phyloP scores from a whole-genome alignment of 768 basidiomycete genomes.

The Lactarius sanguifluus region DNA sequence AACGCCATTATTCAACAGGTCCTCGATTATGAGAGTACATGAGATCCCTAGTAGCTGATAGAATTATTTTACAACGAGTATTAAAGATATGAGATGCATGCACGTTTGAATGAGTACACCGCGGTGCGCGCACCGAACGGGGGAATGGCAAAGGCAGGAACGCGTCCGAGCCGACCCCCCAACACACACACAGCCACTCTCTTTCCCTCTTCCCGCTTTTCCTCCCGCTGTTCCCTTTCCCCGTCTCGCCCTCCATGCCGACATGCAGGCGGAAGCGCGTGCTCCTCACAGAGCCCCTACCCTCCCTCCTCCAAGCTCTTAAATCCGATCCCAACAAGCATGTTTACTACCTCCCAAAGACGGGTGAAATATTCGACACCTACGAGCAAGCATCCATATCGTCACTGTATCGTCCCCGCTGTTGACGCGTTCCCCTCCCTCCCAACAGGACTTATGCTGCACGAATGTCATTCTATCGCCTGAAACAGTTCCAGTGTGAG shows the following conservation, averaged over 20 bases:
- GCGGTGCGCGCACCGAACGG: slow-evolving; percentile 2
- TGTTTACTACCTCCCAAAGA: slow-evolving; percentile 91
- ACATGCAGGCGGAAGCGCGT: slow-evolving; percentile 90
- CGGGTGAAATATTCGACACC: slow-evolving; percentile 95
- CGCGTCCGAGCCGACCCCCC: slow-evolving; percentile 28
- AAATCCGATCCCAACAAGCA: slow-evolving; percentile 64
- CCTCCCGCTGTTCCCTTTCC: slow-evolving; percentile 29
- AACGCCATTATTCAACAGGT: slow-evolving; percentile 56
- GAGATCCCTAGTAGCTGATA: slow-evolving; percentile 4
- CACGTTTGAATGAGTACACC: slow-evolving; percentile 2
- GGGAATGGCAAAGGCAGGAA: slow-evolving; percentile 18
- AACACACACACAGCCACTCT: slow-evolving; percentile 25
- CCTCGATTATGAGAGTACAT: slow-evolving; percentile 44
- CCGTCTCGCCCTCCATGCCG: slow-evolving; percentile 55
- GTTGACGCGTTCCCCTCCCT: slow-evolving; percentile 27
- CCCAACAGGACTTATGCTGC: slow-evolving; percentile 69
- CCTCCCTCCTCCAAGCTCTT: slow-evolving; percentile 62
- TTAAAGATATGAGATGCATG: not conserved
- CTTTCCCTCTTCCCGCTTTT: slow-evolving; percentile 29
- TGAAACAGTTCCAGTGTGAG: slow-evolving; percentile 96
- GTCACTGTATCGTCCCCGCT: slow-evolving; percentile 32
- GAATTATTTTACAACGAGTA: not conserved
- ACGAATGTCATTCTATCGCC: slow-evolving; percentile 91
- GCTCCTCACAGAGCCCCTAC: slow-evolving; percentile 80
- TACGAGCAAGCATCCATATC: slow-evolving; percentile 74